Base-by-base conservation (phyloP, 306 rosid species). In the Neltuma alba region DNA sequence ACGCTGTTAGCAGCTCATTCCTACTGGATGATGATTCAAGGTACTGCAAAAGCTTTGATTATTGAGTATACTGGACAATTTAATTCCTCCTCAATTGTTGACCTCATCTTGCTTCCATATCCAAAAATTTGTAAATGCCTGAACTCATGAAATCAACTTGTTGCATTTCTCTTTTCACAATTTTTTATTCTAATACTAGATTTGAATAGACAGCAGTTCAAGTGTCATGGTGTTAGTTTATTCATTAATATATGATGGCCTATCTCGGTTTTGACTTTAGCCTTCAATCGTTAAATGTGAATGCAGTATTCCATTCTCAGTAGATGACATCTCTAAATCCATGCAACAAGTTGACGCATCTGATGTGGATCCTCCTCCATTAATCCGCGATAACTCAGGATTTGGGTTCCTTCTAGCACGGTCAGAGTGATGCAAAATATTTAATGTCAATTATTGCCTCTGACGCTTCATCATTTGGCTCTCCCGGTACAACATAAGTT, bases 21-120 rank as follows among this genome's bases (percentile, higher is more conserved):
- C 90, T 96, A 74, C 83, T 96, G 77, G 99, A 96, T 37, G 99
- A 96, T 30, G 99, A 96, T 86, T 96, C 99, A 20, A 96, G 99
- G 99, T 96, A 89, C 34, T 11, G 3, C 76, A 81, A 52, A 37
- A 76, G 36, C 55, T 75, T 76, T 30, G 16, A 42, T 41, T 52
- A 58, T 14, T 27, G 47, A 20, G 41, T 62, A 62, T 15, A 16
- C 23, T 62, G 2, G 4, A n/a, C 12, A 31, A 62, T 31, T 62
- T 62, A 8, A 18, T 61, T 33, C 38, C 21, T 55, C 62, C 67
- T 11, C 36, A 61, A 6, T 13, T 30, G 18, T 14, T 60, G 34
- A 28, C 66, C 66, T 11, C 38, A 31, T 62, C 31, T 30, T 62
- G 37, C 68, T 30, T 28, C 31, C 16, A 2, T 31, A 7, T 30